A percentile compares a stretch with the other conserved stretches of the same genome.
These are phyloP conservation scores for Botrytis squamosa DNA, from an alignment of 2,329 filamentous ascomycete species.

Conservation along the genomic window DNA sequence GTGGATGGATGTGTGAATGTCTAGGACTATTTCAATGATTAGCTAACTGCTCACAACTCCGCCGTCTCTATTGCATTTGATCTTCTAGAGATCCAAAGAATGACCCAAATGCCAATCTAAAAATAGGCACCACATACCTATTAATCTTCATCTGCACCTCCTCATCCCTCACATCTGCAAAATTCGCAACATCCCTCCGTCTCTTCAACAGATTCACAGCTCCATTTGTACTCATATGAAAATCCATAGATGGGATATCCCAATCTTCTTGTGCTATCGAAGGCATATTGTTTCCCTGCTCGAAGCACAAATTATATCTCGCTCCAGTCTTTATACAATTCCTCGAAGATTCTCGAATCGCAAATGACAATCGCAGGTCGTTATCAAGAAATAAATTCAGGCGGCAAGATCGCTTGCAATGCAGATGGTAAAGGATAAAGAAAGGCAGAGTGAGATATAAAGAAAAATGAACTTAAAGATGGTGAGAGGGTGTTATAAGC, in stretches of 20 bases:
- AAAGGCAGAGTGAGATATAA: too few species aligned
- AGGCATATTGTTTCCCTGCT: slow-evolving; percentile 27
- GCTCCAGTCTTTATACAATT: background rate
- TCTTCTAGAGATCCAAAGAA: too few species aligned
- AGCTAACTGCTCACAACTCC: background rate
- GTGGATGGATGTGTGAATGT: background rate
- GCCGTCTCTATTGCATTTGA: background rate
- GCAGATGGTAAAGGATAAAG: background rate
- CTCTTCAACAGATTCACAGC: slow-evolving; percentile 27
- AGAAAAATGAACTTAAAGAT: background rate
- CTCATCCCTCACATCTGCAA: background rate
- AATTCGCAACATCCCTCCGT: slow-evolving; percentile 28
- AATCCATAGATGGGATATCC: slow-evolving; percentile 18
- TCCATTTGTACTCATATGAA: slow-evolving; percentile 2
- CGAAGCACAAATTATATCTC: background rate
- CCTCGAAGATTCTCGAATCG: background rate
- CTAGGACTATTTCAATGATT: background rate
- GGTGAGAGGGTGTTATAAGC: background rate
- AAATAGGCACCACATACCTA: slow-evolving; percentile 13
- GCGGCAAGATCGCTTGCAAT: background rate
- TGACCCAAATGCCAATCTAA: background rate
- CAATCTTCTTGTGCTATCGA: slow-evolving; percentile 31
- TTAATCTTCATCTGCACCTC: slow-evolving; percentile 24
- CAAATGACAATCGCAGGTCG: background rate
- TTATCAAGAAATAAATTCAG: background rate